phyloP scores from a whole-genome alignment of 805 yeast species.

The Myxozyma neotropica region DNA sequence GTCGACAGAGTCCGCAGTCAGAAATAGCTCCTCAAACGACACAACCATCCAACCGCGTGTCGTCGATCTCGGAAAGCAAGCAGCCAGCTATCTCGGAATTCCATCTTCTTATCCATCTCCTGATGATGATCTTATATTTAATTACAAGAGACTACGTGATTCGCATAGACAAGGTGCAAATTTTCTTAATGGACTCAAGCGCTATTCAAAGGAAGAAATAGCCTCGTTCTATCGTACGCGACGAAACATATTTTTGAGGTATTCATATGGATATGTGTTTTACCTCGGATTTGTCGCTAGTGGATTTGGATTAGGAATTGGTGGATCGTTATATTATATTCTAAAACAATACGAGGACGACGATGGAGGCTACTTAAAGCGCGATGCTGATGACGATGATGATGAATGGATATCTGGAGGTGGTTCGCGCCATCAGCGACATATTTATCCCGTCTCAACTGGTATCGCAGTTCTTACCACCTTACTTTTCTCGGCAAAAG shows the following conservation, averaged over 20 bases:
- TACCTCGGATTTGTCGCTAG: constrained; percentile 19
- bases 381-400: not conserved
- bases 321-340: not conserved
- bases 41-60: no score
- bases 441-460: constrained; percentile 26
- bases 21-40: no score
- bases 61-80: not conserved
- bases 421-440: constrained; percentile 22
- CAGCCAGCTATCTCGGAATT: constrained; percentile 15
- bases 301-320: constrained; percentile 9
- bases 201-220: not conserved
- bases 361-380: not conserved
- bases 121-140: constrained; percentile 1
- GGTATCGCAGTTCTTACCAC: constrained; percentile 6
- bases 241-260: constrained; percentile 1
- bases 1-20: no score
- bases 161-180: not conserved
- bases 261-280: constrained; percentile 12
- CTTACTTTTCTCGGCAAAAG: constrained; percentile 13
- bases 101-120: constrained; percentile 10
- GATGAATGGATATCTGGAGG: constrained; percentile 11
- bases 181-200: not conserved
- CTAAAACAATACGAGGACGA: constrained; percentile 8
- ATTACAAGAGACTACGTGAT: not conserved
- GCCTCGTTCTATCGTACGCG: not conserved